Conservation (phyloP, 768 basidiomycete species). For the Boletus pseudopeckii region DNA sequence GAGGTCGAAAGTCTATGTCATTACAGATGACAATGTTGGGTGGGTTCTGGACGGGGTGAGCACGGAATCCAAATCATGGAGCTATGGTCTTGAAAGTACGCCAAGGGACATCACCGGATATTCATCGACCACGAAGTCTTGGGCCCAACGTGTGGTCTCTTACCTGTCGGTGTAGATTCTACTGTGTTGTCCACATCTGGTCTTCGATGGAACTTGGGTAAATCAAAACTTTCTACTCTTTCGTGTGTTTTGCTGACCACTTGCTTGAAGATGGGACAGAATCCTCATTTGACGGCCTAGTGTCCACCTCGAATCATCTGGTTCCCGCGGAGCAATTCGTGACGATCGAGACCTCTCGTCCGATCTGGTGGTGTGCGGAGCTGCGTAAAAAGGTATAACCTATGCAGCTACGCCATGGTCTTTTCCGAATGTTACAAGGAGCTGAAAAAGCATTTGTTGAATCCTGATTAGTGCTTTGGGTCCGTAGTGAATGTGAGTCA, state of each 20-base stretch:
- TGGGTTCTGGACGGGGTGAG: constrained; percentile 83
- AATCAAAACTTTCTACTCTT: constrained; percentile 19
- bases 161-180: constrained; percentile 81
- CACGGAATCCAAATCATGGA: background rate
- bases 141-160: constrained; percentile 90
- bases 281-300: constrained; percentile 79
- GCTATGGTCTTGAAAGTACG: background rate
- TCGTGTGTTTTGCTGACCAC: background rate
- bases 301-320: constrained; percentile 95
- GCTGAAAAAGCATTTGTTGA: background rate
- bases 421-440: background rate
- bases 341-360: constrained; percentile 70
- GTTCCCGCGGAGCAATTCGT: constrained; percentile 62
- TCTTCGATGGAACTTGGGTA: constrained; percentile 86
- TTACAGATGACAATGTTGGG: constrained; percentile 88
- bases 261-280: constrained; percentile 45
- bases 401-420: background rate
- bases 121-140: constrained; percentile 67
- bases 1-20: constrained; percentile 60
- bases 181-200: constrained; percentile 81
- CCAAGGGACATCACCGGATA: constrained; percentile 81
- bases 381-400: constrained; percentile 31
- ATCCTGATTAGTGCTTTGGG: background rate
- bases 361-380: constrained; percentile 91
- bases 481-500: no score